phyloP scores from a whole-genome alignment of 2,329 filamentous ascomycete genomes.

The Tolypocladium sp. region DNA sequence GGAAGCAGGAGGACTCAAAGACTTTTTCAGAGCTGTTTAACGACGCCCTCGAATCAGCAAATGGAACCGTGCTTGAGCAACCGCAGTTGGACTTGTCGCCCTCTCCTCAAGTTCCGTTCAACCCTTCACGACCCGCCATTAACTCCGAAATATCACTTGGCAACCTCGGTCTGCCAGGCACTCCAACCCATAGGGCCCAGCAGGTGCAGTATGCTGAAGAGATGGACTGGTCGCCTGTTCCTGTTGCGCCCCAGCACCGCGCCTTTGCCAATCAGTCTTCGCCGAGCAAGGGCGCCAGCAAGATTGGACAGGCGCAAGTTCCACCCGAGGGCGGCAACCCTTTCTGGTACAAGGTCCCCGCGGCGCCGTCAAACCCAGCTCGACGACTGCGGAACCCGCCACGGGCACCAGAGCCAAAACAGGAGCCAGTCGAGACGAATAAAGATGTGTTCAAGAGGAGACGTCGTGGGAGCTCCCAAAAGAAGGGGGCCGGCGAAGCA shows the following conservation, averaged over 20 bases:
- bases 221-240: constrained; percentile 70
- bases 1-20: constrained; percentile 22
- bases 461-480: constrained; percentile 5
- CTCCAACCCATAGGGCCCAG: constrained; percentile 7
- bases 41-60: constrained; percentile 20
- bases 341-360: constrained; percentile 63
- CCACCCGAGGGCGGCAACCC: constrained; percentile 34
- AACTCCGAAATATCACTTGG: constrained; percentile 6
- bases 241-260: constrained; percentile 46
- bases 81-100: constrained; percentile 9
- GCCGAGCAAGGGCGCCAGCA: constrained; percentile 26
- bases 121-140: background rate
- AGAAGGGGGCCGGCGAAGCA: constrained; percentile 4
- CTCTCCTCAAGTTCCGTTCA: constrained; percentile 3
- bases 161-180: constrained; percentile 8
- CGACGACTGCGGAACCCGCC: constrained; percentile 53
- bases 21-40: constrained; percentile 33
- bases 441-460: constrained; percentile 40
- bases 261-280: constrained; percentile 40
- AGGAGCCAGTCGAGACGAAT: constrained; percentile 30
- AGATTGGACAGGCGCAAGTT: constrained; percentile 36
- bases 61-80: constrained; percentile 5
- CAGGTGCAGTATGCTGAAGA: constrained; percentile 37
- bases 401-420: constrained; percentile 42
- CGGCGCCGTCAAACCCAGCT: constrained; percentile 58